Percentiles rank a stretch among this genome's conserved stretches.
These are phyloP conservation scores for Penicillium sp. DNA, from an alignment of 2,329 filamentous ascomycete genomes.

Conservation along the genomic window DNA sequence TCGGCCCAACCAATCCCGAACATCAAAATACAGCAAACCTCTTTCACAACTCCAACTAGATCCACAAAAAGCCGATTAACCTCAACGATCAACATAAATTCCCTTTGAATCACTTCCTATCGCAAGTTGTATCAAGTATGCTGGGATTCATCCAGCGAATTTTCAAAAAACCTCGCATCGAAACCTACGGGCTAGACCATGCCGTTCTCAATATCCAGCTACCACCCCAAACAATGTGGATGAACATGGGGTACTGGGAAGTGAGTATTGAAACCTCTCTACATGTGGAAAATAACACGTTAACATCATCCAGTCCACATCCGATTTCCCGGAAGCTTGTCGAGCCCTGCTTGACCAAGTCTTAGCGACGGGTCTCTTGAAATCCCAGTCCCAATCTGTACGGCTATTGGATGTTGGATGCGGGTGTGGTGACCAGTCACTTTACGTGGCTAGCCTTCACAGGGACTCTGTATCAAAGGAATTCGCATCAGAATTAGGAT, in stretches of 20 bases:
- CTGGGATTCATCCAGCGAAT: constrained; percentile 7
- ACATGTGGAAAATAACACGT: no score
- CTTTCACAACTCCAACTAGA: neutral
- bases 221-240: constrained; percentile 57
- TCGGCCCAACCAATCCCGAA: neutral
- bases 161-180: constrained; percentile 9
- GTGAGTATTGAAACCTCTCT: constrained; percentile 31
- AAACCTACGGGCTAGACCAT: constrained; percentile 55
- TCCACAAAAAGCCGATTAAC: neutral
- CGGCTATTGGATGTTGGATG: constrained; percentile 55
- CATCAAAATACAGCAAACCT: neutral
- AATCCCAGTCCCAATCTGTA: constrained; percentile 7
- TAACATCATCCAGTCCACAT: constrained; percentile 26
- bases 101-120: neutral
- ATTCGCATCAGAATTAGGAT: neutral
- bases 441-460: constrained; percentile 37
- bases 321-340: constrained; percentile 49
- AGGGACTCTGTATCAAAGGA: neutral
- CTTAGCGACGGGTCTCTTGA: constrained; percentile 46
- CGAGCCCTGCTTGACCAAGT: constrained; percentile 51
- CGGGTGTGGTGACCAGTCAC: constrained; percentile 60
- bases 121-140: neutral
- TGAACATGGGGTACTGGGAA: constrained; percentile 64
- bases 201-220: constrained; percentile 55
- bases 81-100: neutral